These are phyloP conservation scores for Myxozyma melibiosi DNA, from an alignment of 805 yeast genomes.

Conservation along the genomic window DNA sequence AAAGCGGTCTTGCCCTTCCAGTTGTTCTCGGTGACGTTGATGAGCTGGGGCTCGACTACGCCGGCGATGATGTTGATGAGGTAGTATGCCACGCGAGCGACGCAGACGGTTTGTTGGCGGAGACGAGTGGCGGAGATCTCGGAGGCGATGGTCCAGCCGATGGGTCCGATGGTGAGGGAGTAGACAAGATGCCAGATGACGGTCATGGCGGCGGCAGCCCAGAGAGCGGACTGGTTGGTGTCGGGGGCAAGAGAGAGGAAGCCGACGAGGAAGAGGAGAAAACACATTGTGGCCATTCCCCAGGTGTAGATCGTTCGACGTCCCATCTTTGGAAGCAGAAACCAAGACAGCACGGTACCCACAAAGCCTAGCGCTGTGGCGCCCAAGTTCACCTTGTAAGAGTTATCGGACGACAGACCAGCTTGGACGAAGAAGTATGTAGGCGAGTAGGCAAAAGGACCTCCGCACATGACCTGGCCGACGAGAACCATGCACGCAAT, in stretches of 20 bases:
- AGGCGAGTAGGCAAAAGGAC: slow-evolving; percentile 36
- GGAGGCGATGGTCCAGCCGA: slow-evolving; percentile 47
- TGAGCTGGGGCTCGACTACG: slow-evolving; percentile 49
- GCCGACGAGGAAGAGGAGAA: slow-evolving; percentile 28
- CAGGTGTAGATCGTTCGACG: slow-evolving; percentile 26
- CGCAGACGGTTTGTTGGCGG: slow-evolving; percentile 48
- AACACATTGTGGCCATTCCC: slow-evolving; percentile 20
- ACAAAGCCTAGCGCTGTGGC: neutral
- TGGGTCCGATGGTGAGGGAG: slow-evolving; percentile 50
- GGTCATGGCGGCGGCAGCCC: slow-evolving; percentile 48
- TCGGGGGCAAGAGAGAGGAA: slow-evolving; percentile 23
- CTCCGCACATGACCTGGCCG: slow-evolving; percentile 32
- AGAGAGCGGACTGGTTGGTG: slow-evolving; percentile 19
- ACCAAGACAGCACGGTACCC: slow-evolving; percentile 14
- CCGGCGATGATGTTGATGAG: slow-evolving; percentile 29
- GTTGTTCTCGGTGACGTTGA: slow-evolving; percentile 49
- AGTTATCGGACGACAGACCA: slow-evolving; percentile 23
- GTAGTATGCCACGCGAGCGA: slow-evolving; percentile 45
- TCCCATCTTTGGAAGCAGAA: neutral
- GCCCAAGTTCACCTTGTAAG: slow-evolving; percentile 10
- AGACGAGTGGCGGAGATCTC: slow-evolving; percentile 50
- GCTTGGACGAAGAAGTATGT: slow-evolving; percentile 54
- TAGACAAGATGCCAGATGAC: slow-evolving; percentile 51
- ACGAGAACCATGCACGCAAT: slow-evolving; percentile 42
- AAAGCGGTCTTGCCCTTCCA: slow-evolving; percentile 17